Evolutionary conservation across 1,284 basidiomycete genomes (phyloP).

Genomic region (Puccinia horiana): DNA sequence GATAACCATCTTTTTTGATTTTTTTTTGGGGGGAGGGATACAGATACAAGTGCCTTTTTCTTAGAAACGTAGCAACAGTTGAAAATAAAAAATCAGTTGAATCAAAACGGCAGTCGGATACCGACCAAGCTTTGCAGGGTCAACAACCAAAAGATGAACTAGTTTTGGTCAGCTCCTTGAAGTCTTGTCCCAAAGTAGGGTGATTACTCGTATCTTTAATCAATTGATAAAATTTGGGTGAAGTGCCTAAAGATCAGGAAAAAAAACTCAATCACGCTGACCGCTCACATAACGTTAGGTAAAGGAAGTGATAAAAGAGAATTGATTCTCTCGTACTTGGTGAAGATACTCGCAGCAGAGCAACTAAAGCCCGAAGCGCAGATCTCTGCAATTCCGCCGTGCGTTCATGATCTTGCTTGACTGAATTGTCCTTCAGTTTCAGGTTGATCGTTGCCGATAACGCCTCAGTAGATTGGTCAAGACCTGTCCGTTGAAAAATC

Average conservation of each 20-base stretch:
- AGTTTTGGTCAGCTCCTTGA: conserved; percentile 43
- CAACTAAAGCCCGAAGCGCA: conserved; percentile 78
- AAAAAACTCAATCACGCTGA: background rate
- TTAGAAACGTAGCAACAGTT: background rate
- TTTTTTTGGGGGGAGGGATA: background rate
- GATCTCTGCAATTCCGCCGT: conserved; percentile 87
- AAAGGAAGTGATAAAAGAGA: background rate
- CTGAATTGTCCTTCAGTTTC: conserved; percentile 75
- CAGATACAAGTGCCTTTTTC: background rate
- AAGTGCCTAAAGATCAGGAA: conserved; percentile 26
- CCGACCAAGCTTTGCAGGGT: background rate
- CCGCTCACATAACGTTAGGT: background rate
- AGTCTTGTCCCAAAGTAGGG: conserved; percentile 40
- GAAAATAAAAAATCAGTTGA: background rate
- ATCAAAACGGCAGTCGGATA: background rate
- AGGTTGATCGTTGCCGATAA: conserved; percentile 74
- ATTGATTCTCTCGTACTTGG: conserved; percentile 37
- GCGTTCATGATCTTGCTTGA: conserved; percentile 94
- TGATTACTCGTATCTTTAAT: conserved; percentile 46
- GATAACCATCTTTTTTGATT: background rate
- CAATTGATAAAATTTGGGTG: conserved; percentile 49
- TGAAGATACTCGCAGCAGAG: conserved; percentile 64
- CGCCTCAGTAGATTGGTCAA: conserved; percentile 80
- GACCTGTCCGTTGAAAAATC: conserved; percentile 59
- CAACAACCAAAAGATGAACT: conserved; percentile 42